Evolutionary conservation across 768 basidiomycete species (phyloP).

Genomic region (Termitomyces sp.): DNA sequence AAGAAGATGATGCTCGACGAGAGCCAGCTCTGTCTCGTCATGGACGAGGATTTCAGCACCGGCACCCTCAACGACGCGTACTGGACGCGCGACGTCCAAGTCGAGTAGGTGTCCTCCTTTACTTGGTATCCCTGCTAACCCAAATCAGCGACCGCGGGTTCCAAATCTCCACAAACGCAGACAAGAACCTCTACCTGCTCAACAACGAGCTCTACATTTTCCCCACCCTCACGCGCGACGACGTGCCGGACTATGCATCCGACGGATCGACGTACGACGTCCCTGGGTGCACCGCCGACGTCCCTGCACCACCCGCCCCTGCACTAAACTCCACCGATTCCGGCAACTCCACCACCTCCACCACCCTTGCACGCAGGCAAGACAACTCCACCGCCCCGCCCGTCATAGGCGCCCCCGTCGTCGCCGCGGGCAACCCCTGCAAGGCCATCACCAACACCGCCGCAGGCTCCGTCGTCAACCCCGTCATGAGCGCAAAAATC

Average conservation of each 20-base stretch:
- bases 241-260: conserved; percentile 36
- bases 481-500: conserved; percentile 71
- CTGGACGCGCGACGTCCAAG: conserved; percentile 65
- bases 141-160: conserved; percentile 59
- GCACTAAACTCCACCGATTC: neutral
- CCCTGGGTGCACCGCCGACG: conserved; percentile 50
- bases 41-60: conserved; percentile 63
- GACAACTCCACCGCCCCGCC: neutral
- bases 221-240: conserved; percentile 72
- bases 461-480: conserved; percentile 52
- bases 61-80: conserved; percentile 37
- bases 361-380: too few relatives aligned
- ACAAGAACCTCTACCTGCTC: conserved; percentile 60
- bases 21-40: conserved; percentile 48
- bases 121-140: too few relatives aligned
- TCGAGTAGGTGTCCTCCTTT: conserved; percentile 57
- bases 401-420: neutral
- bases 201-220: conserved; percentile 72
- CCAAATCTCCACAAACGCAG: conserved; percentile 63
- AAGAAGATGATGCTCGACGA: conserved; percentile 30
- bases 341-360: too few relatives aligned
- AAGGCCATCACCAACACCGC: conserved; percentile 24
- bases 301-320: neutral
- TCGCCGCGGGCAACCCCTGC: conserved; percentile 26
- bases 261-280: conserved; percentile 64